phyloP scores from a whole-genome alignment of 805 yeast genomes.

The Tetrapisispora nanseiensis region DNA sequence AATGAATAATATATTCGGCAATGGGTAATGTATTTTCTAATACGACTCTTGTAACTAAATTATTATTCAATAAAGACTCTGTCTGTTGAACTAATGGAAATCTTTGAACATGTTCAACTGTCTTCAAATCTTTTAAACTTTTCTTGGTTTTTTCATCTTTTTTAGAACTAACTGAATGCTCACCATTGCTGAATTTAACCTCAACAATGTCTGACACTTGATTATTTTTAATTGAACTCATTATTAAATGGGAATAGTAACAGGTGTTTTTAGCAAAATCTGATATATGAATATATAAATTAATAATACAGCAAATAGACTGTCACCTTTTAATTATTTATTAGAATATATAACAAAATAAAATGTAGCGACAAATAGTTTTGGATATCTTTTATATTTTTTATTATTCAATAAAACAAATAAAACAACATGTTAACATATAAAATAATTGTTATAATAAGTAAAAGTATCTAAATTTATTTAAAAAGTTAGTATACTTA shows the following conservation, averaged over 20 bases:
- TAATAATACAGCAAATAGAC: not conserved
- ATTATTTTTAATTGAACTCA: not conserved
- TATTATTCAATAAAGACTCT: conserved; percentile 24
- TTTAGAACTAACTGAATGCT: not conserved
- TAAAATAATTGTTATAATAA: no score
- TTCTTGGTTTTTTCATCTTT: not conserved
- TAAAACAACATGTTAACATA: no score
- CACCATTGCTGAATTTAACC: not conserved
- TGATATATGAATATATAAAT: no score
- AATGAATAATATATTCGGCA: conserved; percentile 21
- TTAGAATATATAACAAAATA: no score
- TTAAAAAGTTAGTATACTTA: no score
- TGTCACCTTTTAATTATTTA: not conserved
- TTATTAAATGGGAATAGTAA: no score
- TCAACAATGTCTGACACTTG: conserved; percentile 1
- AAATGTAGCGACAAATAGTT: not conserved
- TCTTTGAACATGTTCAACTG: conserved; percentile 34
- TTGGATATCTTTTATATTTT: not conserved
- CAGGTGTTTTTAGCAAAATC: no score
- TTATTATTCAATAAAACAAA: no score
- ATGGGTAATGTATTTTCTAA: conserved; percentile 29
- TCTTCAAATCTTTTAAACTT: conserved; percentile 14
- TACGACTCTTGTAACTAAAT: conserved; percentile 32
- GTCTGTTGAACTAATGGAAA: conserved; percentile 43
- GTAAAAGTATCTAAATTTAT: no score